Conservation (phyloP, 2,329 filamentous ascomycete species). For the Botrytis aclada region DNA sequence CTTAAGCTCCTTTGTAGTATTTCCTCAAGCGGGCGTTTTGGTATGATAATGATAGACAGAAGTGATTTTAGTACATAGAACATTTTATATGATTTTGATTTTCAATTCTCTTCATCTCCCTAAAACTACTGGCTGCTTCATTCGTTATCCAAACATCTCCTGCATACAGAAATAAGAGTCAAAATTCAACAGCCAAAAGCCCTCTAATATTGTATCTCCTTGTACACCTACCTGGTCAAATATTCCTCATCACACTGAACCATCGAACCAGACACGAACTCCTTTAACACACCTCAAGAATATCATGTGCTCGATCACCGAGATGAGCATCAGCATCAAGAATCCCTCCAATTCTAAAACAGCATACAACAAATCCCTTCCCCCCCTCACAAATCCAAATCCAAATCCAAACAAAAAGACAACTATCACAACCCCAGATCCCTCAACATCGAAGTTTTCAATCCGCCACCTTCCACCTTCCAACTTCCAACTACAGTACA, state of each 20-base stretch:
- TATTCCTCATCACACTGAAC: neutral
- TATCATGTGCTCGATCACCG: neutral
- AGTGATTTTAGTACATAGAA: neutral
- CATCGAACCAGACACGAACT: neutral
- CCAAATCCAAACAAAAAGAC: too few species aligned
- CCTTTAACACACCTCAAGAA: neutral
- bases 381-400: neutral
- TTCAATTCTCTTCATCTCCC: neutral
- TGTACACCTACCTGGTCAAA: neutral
- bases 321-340: neutral
- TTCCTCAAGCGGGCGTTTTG: neutral
- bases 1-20: neutral
- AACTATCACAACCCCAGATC: neutral
- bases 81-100: neutral
- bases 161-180: neutral
- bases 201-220: neutral
- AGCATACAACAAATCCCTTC: neutral
- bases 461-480: neutral
- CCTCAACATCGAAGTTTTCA: neutral
- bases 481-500: neutral
- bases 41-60: neutral
- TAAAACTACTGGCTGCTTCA: neutral
- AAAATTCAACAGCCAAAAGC: neutral
- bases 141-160: neutral
- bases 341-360: neutral